Base-by-base conservation (phyloP, 176 grass and related monocot species). In the Oryza rufipogon region DNA sequence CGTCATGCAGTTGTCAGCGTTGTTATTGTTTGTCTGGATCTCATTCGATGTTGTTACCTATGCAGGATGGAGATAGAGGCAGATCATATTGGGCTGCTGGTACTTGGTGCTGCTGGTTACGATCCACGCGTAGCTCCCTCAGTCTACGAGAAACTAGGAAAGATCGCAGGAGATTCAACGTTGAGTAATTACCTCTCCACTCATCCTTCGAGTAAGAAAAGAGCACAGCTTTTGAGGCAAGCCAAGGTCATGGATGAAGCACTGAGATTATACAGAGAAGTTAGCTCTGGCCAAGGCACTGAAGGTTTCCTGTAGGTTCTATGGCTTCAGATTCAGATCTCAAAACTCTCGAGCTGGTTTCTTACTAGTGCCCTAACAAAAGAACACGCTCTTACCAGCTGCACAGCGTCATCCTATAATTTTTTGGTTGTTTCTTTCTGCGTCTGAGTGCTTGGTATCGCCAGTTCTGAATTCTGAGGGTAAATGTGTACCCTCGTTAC, bases 1-100 rank as follows among this genome's bases (percentile, higher is more conserved):
- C 67, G 6, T 1, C 6, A 26, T 78, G 34, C 44, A 60, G 74
- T 82, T 81, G 7, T 67, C 1, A 10, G 20, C 4, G 4, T 68
- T 86, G 58, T 79, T 61, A 28, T 71, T n/a, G 65, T 60, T 33
- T 84, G 66, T 23, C 52, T 42, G 41, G 77, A 81, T 11, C 72
- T 61, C 38, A 66, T 58, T 0, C 41, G 39, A 86, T 67, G 25
- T 38, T 83, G 16, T 63, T 88, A 42, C 39, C 22, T 48, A 71
- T 80, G 58, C 71, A 98, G 96, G 93, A 98, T 91, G 89, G 96
- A 98, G 84, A 92, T 95, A 79, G 96, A 98, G 81, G 93, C 96
- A 20, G 96, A 98, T 86, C 89, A 95, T 51, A 98, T 98, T 75
- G 96, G 96, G 68, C 77, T 98, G 60, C 81, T 98, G 93, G 77